These are phyloP conservation scores for Drechslerella dactyloides DNA, from an alignment of 2,329 filamentous ascomycete genomes.

Conservation along the genomic window DNA sequence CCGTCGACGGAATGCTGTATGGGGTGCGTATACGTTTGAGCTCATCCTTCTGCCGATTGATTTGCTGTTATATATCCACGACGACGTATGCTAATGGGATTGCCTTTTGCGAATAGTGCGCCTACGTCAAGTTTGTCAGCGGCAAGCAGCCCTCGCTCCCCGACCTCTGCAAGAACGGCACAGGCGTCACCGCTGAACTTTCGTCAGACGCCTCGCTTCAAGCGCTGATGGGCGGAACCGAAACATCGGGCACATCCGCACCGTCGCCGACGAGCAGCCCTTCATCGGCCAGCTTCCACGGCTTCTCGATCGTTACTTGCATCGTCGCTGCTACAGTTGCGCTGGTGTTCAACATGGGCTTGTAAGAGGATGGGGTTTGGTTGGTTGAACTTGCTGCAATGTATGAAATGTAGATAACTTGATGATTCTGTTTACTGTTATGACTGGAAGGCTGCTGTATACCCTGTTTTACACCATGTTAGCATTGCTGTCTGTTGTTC, in stretches of 20 bases:
- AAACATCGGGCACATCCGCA: constrained; percentile 20
- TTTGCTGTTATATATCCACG: neutral
- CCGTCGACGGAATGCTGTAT: constrained; percentile 66
- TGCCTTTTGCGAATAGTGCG: constrained; percentile 26
- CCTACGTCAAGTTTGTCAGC: constrained; percentile 36
- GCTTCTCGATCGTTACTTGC: constrained; percentile 22
- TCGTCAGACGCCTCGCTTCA: constrained; percentile 16
- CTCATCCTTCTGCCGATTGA: neutral
- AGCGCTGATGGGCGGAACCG: constrained; percentile 21
- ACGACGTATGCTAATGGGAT: constrained; percentile 5
- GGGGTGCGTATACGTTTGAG: constrained; percentile 55
- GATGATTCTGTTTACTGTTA: neutral
- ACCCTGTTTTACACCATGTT: neutral
- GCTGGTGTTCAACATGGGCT: constrained; percentile 16
- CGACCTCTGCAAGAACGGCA: constrained; percentile 37
- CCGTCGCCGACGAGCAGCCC: constrained; percentile 26
- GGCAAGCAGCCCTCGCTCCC: constrained; percentile 21
- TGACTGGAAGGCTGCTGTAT: constrained; percentile 8
- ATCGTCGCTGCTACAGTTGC: constrained; percentile 24
- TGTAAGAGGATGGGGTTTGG: constrained; percentile 12
- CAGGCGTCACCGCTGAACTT: constrained; percentile 31
- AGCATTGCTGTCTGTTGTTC: no score
- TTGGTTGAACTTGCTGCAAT: neutral
- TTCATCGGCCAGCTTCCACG: constrained; percentile 19
- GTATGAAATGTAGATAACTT: no score